Evolutionary conservation across 108 stramenopile species (phyloP), one percentile per base, ranked within the genome.

Genomic region (Skeletonema tropicum): DNA sequence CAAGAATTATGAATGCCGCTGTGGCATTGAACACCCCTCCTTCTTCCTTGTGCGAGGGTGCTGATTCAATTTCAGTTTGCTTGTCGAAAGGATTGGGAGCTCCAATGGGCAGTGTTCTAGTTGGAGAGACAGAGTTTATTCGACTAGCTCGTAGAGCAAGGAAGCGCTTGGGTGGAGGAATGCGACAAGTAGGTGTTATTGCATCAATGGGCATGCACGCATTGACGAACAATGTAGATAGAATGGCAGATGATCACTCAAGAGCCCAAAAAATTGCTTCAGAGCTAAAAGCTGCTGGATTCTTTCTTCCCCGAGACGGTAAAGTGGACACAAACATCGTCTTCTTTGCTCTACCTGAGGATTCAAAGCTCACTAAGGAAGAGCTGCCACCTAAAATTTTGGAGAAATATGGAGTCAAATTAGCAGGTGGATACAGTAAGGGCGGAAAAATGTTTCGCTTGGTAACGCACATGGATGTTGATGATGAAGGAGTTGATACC

Each of bases 1-100:
- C 99, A 10, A 79, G 99, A 52, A 87, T 98, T 35, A 94, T 97
- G 85, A 98, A 99, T 76, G 92, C 97, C 8, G 86, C 91, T 23
- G 87, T 96, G 1, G 85, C 95, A 15, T 77, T 81, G 38, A 76
- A 79, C 55, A 55, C 19, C 23, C 60, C 86, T 14, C 73, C 76
- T 0, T 70, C 84, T 58, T 74, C 71, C 25, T 60, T 98, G 57
- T 88, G 88, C 48, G 52, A 68, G 23, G 66, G 78, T 23, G 94
- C 91, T 10, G 97, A 98, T 80, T 90, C 93, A 66, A 89, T 98
- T 39, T 85, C 92, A 6, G 84, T 98, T 25, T 99, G 99, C 82
- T 87, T 98, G 52, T 96, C 96, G 57, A 99, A 99, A 83, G 99
- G 97, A 21, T 73, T 99, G 64, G 98, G 99, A 11, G 91, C 98